Evolutionary conservation across 192 early-diverging fungal genomes (phyloP).

Genomic region (Geosiphon pyriformis): DNA sequence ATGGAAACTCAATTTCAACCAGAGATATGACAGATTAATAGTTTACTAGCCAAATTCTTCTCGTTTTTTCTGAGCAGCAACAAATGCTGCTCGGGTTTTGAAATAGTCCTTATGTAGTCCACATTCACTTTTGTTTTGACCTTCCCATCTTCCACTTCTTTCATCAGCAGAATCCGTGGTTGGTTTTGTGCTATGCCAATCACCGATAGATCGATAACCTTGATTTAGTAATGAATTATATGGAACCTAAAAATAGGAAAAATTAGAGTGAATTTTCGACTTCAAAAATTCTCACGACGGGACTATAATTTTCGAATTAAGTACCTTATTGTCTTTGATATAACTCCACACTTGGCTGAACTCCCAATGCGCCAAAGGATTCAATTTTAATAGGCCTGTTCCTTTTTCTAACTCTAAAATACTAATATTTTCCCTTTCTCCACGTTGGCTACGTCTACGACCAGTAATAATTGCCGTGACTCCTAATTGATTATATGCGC

Average conservation of each 20-base stretch:
- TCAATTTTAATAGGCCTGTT: conserved; percentile 82
- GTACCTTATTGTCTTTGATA: conserved; percentile 63
- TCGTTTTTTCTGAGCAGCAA: conserved; percentile 45
- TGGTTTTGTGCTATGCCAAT: conserved; percentile 83
- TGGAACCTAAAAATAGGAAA: conserved; percentile 55
- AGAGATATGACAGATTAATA: too few relatives aligned
- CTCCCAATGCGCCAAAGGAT: conserved; percentile 88
- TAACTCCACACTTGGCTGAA: conserved; percentile 87
- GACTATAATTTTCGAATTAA: not conserved
- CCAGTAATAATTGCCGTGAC: conserved; percentile 86
- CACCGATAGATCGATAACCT: conserved; percentile 90
- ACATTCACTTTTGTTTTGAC: conserved; percentile 87
- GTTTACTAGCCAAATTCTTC: too few relatives aligned
- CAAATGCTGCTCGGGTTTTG: conserved; percentile 77
- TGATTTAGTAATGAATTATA: conserved; percentile 86
- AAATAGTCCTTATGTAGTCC: conserved; percentile 97
- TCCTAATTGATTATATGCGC: conserved; percentile 71
- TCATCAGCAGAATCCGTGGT: conserved; percentile 65
- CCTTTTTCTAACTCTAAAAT: conserved; percentile 77
- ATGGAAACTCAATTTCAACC: too few relatives aligned
- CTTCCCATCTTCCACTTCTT: conserved; percentile 85
- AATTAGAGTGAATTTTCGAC: too few relatives aligned
- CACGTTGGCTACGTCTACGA: conserved; percentile 80
- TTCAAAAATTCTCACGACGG: too few relatives aligned
- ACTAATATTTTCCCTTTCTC: conserved; percentile 67